Percentiles rank a stretch among this genome's conserved stretches.
These are phyloP conservation scores for Voacanga thouarsii DNA, from an alignment of 257 asterid genomes.

Conservation along the genomic window DNA sequence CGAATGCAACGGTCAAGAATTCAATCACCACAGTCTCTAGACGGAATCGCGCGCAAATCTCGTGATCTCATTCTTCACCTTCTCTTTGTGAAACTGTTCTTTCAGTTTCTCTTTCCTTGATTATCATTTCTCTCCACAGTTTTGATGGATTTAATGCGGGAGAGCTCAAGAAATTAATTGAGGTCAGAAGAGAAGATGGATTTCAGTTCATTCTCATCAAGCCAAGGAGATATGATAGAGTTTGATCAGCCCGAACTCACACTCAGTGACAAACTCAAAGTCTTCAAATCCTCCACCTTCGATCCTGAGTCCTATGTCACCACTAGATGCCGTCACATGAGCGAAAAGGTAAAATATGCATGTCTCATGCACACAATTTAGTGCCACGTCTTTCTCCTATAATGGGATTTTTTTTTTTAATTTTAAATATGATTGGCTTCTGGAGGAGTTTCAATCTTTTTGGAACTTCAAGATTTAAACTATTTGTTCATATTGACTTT, in stretches of 20 bases:
- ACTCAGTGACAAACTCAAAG: slow-evolving; percentile 69
- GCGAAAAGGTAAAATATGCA: slow-evolving; percentile 53
- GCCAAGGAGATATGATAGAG: slow-evolving; percentile 55
- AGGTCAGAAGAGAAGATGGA: slow-evolving; percentile 24
- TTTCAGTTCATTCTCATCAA: slow-evolving; percentile 50
- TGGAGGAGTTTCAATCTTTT: neutral
- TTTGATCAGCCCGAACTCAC: slow-evolving; percentile 58
- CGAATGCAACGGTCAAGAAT: neutral
- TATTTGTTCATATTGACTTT: neutral
- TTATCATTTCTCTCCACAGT: neutral
- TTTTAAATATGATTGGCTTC: neutral
- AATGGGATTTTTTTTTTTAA: neutral
- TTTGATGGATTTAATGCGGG: neutral
- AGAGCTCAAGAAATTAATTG: neutral
- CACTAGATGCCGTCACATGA: slow-evolving; percentile 55
- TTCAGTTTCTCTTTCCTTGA: neutral
- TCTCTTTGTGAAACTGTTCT: neutral
- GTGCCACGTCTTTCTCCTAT: neutral
- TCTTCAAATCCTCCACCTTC: slow-evolving; percentile 57
- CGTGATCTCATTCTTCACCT: slow-evolving; percentile 1
- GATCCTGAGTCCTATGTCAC: slow-evolving; percentile 60
- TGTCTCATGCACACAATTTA: neutral
- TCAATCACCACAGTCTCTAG: neutral
- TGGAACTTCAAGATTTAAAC: neutral
- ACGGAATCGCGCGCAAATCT: neutral